phyloP scores from a whole-genome alignment of 805 yeast genomes.

The Lipomyces mesembrius region DNA sequence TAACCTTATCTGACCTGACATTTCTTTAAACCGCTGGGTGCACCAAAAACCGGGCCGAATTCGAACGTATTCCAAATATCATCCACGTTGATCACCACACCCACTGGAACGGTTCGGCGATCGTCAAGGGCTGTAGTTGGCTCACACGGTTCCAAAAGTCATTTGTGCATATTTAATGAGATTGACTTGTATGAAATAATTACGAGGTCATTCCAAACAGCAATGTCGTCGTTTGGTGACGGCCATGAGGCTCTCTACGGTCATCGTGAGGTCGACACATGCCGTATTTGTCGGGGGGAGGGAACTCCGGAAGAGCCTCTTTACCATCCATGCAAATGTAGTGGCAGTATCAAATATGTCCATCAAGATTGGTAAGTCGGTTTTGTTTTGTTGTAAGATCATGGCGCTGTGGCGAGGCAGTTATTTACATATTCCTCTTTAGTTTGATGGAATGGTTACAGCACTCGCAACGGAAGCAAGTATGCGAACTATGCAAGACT shows the following conservation, averaged over 20 bases:
- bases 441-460: conserved; percentile 79
- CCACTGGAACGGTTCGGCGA: background rate
- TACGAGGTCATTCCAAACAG: background rate
- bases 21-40: background rate
- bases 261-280: conserved; percentile 51
- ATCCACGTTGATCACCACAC: background rate
- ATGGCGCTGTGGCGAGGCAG: background rate
- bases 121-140: background rate
- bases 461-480: conserved; percentile 63
- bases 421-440: background rate
- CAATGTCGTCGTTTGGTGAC: conserved; percentile 4
- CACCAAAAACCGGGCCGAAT: background rate
- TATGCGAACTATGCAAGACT: conserved; percentile 88
- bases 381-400: background rate
- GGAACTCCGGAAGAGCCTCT: conserved; percentile 78
- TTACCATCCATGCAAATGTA: conserved; percentile 89
- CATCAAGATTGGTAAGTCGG: conserved; percentile 77
- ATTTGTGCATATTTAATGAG: background rate
- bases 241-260: background rate
- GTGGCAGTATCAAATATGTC: conserved; percentile 89
- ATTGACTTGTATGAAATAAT: background rate
- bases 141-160: background rate
- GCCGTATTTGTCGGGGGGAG: conserved; percentile 95
- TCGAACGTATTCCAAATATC: background rate
- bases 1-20: background rate